phyloP scores from a whole-genome alignment of 1,139 yeast genomes.

The Pichia sp. region DNA sequence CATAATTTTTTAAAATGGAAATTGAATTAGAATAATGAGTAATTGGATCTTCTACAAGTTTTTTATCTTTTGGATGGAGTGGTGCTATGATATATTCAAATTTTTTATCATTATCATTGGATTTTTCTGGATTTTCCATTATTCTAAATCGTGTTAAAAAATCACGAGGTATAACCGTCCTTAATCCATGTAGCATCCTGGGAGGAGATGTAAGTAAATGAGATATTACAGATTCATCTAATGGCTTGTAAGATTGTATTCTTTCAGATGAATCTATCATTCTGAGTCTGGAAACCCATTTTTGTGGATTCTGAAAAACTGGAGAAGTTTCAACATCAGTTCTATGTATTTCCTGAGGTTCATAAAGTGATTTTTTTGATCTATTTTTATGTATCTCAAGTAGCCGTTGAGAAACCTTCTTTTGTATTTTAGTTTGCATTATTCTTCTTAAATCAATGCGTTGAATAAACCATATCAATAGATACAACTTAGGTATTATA shows the following conservation, averaged over 20 bases:
- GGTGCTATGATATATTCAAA: constrained; percentile 7
- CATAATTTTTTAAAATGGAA: neutral
- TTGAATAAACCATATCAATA: too few relatives aligned
- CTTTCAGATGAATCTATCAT: constrained; percentile 13
- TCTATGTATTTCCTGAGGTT: neutral
- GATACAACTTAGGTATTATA: too few relatives aligned
- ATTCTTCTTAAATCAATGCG: too few relatives aligned
- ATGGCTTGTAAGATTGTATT: constrained; percentile 18
- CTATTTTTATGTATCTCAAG: neutral
- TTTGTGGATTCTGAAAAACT: constrained; percentile 20
- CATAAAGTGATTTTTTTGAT: neutral
- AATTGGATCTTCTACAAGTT: constrained; percentile 10
- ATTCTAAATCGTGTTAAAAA: constrained; percentile 20
- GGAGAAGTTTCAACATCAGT: constrained; percentile 13
- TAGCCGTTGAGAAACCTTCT: neutral
- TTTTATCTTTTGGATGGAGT: constrained; percentile 9
- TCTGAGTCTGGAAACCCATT: constrained; percentile 21
- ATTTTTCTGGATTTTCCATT: constrained; percentile 12
- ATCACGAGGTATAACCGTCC: constrained; percentile 24
- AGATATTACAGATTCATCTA: constrained; percentile 20
- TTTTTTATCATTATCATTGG: neutral
- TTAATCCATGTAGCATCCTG: constrained; percentile 19
- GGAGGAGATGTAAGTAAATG: constrained; percentile 21
- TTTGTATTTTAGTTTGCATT: neutral
- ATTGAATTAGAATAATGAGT: constrained; percentile 10